phyloP scores from a whole-genome alignment of 2,329 filamentous ascomycete species.

The Ophiostoma fasciatum region DNA sequence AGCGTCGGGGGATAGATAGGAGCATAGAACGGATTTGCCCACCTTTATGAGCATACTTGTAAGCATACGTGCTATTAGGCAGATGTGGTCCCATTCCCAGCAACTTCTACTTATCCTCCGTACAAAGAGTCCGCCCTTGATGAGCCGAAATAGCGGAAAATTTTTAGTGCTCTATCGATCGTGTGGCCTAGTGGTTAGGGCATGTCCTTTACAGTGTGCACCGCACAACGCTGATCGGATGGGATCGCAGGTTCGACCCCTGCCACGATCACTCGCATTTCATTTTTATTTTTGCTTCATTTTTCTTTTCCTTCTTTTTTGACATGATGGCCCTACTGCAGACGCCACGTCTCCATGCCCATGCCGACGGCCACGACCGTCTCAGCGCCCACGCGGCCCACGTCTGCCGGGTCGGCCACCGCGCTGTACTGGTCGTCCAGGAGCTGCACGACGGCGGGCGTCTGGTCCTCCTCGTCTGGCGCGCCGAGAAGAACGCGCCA shows the following conservation, averaged over 20 bases:
- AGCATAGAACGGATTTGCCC: too few relatives aligned
- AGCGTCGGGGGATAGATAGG: too few relatives aligned
- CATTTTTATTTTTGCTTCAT: constrained; percentile 1
- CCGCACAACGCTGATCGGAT: constrained; percentile 10
- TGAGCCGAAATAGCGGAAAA: neutral
- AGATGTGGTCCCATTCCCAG: too few relatives aligned
- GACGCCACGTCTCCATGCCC: constrained; percentile 30
- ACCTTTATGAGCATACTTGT: too few relatives aligned
- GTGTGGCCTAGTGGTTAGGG: constrained; percentile 16
- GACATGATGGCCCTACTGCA: neutral
- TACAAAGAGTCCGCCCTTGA: too few relatives aligned
- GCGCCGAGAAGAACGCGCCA: constrained; percentile 26
- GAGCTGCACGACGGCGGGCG: constrained; percentile 20
- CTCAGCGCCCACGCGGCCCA: constrained; percentile 23
- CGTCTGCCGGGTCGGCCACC: constrained; percentile 43
- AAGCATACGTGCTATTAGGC: too few relatives aligned
- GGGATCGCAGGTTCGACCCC: constrained; percentile 17
- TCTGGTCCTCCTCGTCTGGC: too few relatives aligned
- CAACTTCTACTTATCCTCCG: too few relatives aligned
- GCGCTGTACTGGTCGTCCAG: constrained; percentile 39
- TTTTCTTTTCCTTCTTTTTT: neutral
- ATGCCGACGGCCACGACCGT: constrained; percentile 27
- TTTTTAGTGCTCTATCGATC: constrained; percentile 7
- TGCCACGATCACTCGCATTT: constrained; percentile 13
- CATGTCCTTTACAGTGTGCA: constrained; percentile 14